Conservation (phyloP, 2,329 filamentous ascomycete genomes). For the Paraphoma sp. region DNA sequence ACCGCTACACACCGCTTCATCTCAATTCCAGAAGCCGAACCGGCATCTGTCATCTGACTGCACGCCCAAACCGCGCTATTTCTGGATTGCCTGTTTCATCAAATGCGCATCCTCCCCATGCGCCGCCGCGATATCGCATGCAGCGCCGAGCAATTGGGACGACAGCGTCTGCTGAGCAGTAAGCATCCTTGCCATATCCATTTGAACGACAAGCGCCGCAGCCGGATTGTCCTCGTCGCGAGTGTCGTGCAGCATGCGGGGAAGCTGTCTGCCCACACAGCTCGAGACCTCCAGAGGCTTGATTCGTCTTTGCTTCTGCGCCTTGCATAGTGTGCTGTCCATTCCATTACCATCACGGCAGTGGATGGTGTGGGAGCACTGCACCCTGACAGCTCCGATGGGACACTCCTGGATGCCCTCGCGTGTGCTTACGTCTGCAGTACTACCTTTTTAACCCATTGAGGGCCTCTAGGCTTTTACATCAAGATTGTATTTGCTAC, state of each 20-base stretch:
- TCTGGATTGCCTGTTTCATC: constrained; percentile 24
- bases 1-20: constrained; percentile 31
- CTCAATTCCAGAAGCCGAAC: constrained; percentile 10
- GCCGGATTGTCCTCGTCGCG: constrained; percentile 28
- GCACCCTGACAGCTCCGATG: too few species aligned
- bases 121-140: constrained; percentile 27
- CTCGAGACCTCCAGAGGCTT: constrained; percentile 18
- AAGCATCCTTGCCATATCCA: constrained; percentile 20
- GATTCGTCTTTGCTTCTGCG: constrained; percentile 17
- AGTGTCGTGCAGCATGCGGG: constrained; percentile 29
- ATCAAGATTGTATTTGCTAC: too few species aligned
- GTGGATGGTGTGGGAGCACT: not conserved
- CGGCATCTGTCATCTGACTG: constrained; percentile 40
- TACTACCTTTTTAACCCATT: too few species aligned
- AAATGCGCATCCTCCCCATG: constrained; percentile 12
- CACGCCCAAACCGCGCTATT: constrained; percentile 15
- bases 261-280: constrained; percentile 19
- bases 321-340: constrained; percentile 5
- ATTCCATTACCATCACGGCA: constrained; percentile 9
- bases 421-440: too few species aligned
- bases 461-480: too few species aligned
- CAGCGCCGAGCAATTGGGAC: constrained; percentile 22
- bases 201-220: constrained; percentile 38
- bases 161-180: constrained; percentile 16
- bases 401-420: too few species aligned